A percentile compares a stretch with the other conserved stretches of the same genome.
Evolutionary conservation across 2,329 filamentous ascomycete species (phyloP).

Genomic region (Phialocephala sp.): DNA sequence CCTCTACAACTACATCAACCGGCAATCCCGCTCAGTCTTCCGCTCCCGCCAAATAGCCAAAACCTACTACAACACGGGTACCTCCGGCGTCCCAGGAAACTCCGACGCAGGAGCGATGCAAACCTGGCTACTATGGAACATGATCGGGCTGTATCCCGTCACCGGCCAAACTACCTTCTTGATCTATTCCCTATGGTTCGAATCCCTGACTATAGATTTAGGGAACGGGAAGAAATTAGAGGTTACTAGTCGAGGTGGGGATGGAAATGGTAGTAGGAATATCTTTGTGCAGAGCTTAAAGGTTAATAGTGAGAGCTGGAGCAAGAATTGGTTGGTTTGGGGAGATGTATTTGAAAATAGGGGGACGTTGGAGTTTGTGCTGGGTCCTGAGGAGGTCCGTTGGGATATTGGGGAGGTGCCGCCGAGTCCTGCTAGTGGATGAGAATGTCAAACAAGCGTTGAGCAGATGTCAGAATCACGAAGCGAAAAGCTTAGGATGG

Average conservation of each 20-base stretch:
- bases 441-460: too few relatives aligned
- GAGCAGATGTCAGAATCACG: too few relatives aligned
- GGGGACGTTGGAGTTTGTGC: conserved; percentile 1
- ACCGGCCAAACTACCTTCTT: background rate
- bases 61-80: conserved; percentile 3
- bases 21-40: background rate
- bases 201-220: background rate
- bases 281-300: background rate
- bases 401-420: background rate
- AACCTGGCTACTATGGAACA: conserved; percentile 3
- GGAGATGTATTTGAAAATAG: background rate
- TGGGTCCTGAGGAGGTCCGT: background rate
- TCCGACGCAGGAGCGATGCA: conserved; percentile 5
- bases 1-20: background rate
- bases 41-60: background rate
- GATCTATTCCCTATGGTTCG: background rate
- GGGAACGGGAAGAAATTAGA: background rate
- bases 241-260: too few relatives aligned
- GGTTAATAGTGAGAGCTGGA: background rate
- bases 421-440: too few relatives aligned
- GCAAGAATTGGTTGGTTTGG: background rate
- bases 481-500: too few relatives aligned
- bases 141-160: background rate
- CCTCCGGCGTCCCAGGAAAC: conserved; percentile 3
- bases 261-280: background rate